Evolutionary conservation across 257 asterid genomes (phyloP).

Genomic region (Solanum chaucha): DNA sequence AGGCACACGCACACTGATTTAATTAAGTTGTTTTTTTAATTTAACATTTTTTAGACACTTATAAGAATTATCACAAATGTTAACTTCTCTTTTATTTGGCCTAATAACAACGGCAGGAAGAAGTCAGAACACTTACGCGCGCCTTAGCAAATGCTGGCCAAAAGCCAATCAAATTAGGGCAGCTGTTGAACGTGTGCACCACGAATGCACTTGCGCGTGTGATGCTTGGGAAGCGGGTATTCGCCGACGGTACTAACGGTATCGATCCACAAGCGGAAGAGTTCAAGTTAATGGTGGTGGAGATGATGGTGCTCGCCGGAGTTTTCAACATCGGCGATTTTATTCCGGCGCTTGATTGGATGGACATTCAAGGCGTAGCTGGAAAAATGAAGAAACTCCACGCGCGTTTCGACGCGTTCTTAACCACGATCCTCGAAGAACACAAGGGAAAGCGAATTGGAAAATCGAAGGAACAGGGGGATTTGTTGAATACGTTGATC

Average conservation of each 20-base stretch:
- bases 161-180: slow-evolving; percentile 32
- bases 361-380: slow-evolving; percentile 71
- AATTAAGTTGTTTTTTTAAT: too few relatives aligned
- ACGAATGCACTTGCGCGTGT: slow-evolving; percentile 70
- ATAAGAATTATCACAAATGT: neutral
- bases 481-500: slow-evolving; percentile 46
- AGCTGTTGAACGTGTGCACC: slow-evolving; percentile 52
- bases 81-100: neutral
- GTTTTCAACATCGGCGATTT: slow-evolving; percentile 83
- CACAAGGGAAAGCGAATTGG: slow-evolving; percentile 21
- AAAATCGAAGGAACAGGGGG: slow-evolving; percentile 9
- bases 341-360: slow-evolving; percentile 55
- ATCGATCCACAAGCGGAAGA: slow-evolving; percentile 66
- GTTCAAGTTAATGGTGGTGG: slow-evolving; percentile 78
- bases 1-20: too few relatives aligned
- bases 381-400: slow-evolving; percentile 79
- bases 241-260: slow-evolving; percentile 38
- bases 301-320: slow-evolving; percentile 72
- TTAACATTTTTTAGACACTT: too few relatives aligned
- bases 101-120: slow-evolving; percentile 36
- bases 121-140: slow-evolving; percentile 36
- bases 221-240: slow-evolving; percentile 62
- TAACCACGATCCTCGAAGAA: slow-evolving; percentile 43
- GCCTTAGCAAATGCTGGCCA: slow-evolving; percentile 35
- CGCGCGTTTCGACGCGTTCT: slow-evolving; percentile 56